These are phyloP conservation scores for Scleromitrula shiraiana DNA, from an alignment of 2,329 filamentous ascomycete genomes.

Conservation along the genomic window DNA sequence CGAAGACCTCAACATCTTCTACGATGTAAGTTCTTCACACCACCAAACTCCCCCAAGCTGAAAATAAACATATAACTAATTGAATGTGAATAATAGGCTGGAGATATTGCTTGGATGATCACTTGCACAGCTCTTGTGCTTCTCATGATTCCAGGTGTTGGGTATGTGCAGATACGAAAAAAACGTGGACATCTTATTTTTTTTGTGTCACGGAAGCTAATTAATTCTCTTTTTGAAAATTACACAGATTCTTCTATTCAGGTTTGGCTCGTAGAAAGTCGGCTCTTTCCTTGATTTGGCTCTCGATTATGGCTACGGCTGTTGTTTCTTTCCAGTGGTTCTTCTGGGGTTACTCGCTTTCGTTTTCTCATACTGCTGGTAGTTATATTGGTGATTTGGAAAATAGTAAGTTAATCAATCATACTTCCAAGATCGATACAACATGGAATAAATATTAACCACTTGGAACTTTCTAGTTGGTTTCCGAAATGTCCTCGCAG, in stretches of 20 bases:
- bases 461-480: slow-evolving; percentile 41
- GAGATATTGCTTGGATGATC: slow-evolving; percentile 82
- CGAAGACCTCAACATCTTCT: slow-evolving; percentile 74
- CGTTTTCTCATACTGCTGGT: slow-evolving; percentile 47
- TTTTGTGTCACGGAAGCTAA: slow-evolving; percentile 18
- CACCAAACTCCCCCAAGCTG: neutral
- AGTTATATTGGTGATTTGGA: slow-evolving; percentile 68
- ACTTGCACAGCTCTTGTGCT: slow-evolving; percentile 74
- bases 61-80: slow-evolving; percentile 43
- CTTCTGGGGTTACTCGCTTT: slow-evolving; percentile 32
- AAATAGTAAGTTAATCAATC: slow-evolving; percentile 47
- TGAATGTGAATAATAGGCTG: slow-evolving; percentile 50
- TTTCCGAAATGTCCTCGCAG: slow-evolving; percentile 65
- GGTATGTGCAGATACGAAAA: slow-evolving; percentile 37
- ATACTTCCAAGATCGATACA: no score
- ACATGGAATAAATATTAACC: neutral
- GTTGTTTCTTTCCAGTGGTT: slow-evolving; percentile 91
- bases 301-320: slow-evolving; percentile 77
- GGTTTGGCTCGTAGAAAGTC: slow-evolving; percentile 84
- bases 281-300: slow-evolving; percentile 81
- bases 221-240: no score
- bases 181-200: neutral
- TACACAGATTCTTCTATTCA: slow-evolving; percentile 76
- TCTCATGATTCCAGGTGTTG: slow-evolving; percentile 89
- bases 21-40: slow-evolving; percentile 48